Base-by-base conservation (phyloP, 352 stramenopile genomes). In the Phytophthora lateralis region DNA sequence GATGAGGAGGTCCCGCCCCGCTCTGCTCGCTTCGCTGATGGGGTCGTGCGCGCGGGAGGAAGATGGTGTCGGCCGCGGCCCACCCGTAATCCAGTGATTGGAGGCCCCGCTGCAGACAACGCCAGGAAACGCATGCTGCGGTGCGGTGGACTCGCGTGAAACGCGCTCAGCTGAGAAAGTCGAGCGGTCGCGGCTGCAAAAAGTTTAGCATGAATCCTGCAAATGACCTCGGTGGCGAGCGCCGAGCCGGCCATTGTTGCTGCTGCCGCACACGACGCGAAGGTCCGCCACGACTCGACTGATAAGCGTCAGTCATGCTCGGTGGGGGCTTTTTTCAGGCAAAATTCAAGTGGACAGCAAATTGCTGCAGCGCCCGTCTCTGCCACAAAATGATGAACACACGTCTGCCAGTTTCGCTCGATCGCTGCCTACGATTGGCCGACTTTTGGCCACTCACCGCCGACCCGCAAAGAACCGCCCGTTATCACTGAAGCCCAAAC, bases 101-200 rank as follows among this genome's bases (percentile, higher is more conserved):
- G 52, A 60, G 52, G 50, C 20, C 41, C 38, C 26, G 17, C 51
- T 85, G 73, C 29, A 66, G 12, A 17, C 10, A 7, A n/a, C 26
- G 26, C 26, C 26, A 30, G 26, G 35, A 52, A 39, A 52, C 45
- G 45, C n/a, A n/a, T n/a, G n/a, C 4, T 29, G 26, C 35, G 14
- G 14, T 29, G 26, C 14, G 14, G 14, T 41, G 35, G 30, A 37
- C 35, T 17, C 14, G n/a, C 6, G n/a, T 51, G 50, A 71, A 76
- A 86, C 59, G 80, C 72, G 26, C 42, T 45, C 53, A 60, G 53
- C 53, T 60, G 41, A 52, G 55, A 57, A 63, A 57, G 55, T 63
- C 44, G 55, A 63, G 35, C 41, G 29, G 52, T 27, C 18, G 42
- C 53, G 18, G 26, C 26, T 30, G 1, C 26, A 30, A 55, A 56